Evolutionary conservation across 2,329 filamentous ascomycete genomes (phyloP).

Genomic region (Trichoderma hamatum): DNA sequence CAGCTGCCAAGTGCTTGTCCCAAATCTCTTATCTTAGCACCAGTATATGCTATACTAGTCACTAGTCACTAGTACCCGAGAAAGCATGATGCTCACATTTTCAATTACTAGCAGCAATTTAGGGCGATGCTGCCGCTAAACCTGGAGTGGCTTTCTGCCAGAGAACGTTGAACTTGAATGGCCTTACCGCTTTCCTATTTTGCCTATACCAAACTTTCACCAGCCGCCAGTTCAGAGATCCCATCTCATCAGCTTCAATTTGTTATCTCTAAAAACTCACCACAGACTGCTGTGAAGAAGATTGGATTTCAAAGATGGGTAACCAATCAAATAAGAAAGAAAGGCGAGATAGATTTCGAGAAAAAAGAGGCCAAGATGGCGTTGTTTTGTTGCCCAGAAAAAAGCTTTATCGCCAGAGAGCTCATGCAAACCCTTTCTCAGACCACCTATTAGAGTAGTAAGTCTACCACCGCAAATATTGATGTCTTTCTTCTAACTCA

Average conservation of each 20-base stretch:
- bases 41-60: background rate
- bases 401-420: constrained; percentile 93
- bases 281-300: background rate
- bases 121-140: background rate
- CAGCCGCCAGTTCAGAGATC: constrained; percentile 1
- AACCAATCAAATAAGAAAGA: constrained; percentile 57
- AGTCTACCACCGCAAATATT: constrained; percentile 20
- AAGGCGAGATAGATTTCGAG: constrained; percentile 68
- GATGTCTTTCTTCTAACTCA: constrained; percentile 10
- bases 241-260: constrained; percentile 30
- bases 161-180: background rate
- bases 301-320: constrained; percentile 33
- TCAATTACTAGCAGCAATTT: background rate
- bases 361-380: constrained; percentile 54
- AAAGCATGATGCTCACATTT: background rate
- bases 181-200: constrained; percentile 37
- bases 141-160: constrained; percentile 1
- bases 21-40: background rate
- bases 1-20: background rate
- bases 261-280: constrained; percentile 10
- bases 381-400: constrained; percentile 77
- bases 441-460: constrained; percentile 91
- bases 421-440: constrained; percentile 97
- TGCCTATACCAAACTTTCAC: constrained; percentile 18
- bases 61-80: constrained; percentile 8